phyloP scores from a whole-genome alignment of 2,329 filamentous ascomycete genomes.

The Chrysoporthe puriensis region DNA sequence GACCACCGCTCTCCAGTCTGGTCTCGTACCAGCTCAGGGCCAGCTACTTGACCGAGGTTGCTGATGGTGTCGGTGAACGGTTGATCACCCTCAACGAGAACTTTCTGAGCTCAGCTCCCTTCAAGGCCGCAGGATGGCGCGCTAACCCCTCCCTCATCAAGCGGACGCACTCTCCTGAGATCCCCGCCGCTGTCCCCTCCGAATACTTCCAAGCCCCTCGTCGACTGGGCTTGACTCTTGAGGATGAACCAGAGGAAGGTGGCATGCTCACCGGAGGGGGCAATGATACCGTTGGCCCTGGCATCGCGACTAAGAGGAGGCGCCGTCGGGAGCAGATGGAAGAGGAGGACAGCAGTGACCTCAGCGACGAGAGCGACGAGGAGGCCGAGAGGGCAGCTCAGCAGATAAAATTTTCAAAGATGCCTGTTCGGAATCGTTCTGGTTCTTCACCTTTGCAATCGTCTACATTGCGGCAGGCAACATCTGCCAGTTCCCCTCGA shows the following conservation, averaged over 20 bases:
- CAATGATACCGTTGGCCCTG: slow-evolving; percentile 70
- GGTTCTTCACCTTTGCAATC: slow-evolving; percentile 85
- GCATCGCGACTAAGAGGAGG: slow-evolving; percentile 68
- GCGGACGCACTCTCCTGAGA: slow-evolving; percentile 83
- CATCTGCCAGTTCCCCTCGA: slow-evolving; percentile 51
- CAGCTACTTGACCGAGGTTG: slow-evolving; percentile 77
- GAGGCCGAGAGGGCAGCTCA: slow-evolving; percentile 76
- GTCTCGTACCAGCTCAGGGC: slow-evolving; percentile 82
- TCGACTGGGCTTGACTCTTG: slow-evolving; percentile 64
- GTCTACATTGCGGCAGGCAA: slow-evolving; percentile 62
- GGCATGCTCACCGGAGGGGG: slow-evolving; percentile 71
- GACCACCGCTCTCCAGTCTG: slow-evolving; percentile 55
- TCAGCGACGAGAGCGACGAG: slow-evolving; percentile 84
- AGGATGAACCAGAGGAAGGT: slow-evolving; percentile 73
- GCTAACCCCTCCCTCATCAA: slow-evolving; percentile 76
- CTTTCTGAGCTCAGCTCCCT: slow-evolving; percentile 78
- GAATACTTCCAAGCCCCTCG: slow-evolving; percentile 81
- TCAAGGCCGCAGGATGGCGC: slow-evolving; percentile 82
- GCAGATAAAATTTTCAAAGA: slow-evolving; percentile 94
- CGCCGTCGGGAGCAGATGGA: slow-evolving; percentile 74
- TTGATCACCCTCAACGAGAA: slow-evolving; percentile 80
- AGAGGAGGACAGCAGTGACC: slow-evolving; percentile 83
- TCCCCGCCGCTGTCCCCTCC: slow-evolving; percentile 78
- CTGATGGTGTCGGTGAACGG: slow-evolving; percentile 83
- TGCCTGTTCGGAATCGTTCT: slow-evolving; percentile 84